Evolutionary conservation across 2,329 filamentous ascomycete species (phyloP).

Genomic region (Ophiostoma pallidulum): DNA sequence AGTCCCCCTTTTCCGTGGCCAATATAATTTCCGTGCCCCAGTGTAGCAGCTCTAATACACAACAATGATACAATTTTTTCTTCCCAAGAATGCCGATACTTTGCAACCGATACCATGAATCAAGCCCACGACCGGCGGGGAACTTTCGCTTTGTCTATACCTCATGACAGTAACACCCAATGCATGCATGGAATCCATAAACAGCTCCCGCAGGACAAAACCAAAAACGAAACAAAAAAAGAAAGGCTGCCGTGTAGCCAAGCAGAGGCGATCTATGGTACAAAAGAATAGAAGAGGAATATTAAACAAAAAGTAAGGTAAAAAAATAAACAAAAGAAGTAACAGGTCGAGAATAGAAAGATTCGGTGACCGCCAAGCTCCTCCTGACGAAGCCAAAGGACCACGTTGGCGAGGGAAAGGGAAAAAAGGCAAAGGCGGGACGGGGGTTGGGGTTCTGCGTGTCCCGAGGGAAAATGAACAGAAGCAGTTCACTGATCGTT

Average conservation of each 20-base stretch:
- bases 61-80: neutral
- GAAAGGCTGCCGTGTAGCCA: neutral
- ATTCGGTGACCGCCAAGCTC: no score
- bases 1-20: neutral
- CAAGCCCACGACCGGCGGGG: slow-evolving; percentile 3
- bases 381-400: no score
- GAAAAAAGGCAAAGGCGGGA: no score
- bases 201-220: no score
- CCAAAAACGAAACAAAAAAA: neutral
- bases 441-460: no score
- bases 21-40: neutral
- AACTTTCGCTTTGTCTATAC: slow-evolving; percentile 4
- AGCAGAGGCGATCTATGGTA: neutral
- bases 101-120: neutral
- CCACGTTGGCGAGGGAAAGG: no score
- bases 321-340: neutral
- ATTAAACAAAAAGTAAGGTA: neutral
- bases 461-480: no score
- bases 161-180: neutral
- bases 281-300: neutral
- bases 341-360: no score
- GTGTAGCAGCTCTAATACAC: slow-evolving; percentile 14
- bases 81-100: neutral
- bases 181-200: no score
- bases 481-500: no score